phyloP scores from a whole-genome alignment of 108 stramenopile genomes.

The Conticribra guillardii region DNA sequence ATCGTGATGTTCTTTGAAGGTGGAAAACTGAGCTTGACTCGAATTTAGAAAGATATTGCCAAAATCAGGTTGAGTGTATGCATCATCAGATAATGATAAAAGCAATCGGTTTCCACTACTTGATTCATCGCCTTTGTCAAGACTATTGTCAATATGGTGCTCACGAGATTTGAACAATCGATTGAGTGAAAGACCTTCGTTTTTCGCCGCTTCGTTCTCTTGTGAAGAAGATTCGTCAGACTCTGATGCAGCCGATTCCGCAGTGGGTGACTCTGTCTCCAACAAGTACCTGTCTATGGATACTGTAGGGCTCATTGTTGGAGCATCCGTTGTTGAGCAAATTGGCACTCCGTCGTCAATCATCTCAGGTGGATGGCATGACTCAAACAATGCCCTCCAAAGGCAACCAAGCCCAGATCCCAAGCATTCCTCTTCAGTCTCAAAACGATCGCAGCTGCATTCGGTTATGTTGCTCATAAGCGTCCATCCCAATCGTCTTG shows the following conservation, averaged over 20 bases:
- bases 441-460: conserved; percentile 42
- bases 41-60: neutral
- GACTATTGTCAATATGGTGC: neutral
- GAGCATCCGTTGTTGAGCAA: conserved; percentile 39
- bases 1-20: neutral
- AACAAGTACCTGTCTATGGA: conserved; percentile 17
- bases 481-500: conserved; percentile 34
- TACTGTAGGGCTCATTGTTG: conserved; percentile 48
- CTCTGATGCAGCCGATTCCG: neutral
- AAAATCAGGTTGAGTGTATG: neutral
- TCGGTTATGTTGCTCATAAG: conserved; percentile 34
- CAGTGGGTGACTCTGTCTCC: conserved; percentile 46
- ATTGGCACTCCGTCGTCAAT: conserved; percentile 53
- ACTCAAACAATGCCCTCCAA: conserved; percentile 49
- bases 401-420: conserved; percentile 39
- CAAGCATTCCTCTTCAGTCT: conserved; percentile 38
- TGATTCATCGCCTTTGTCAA: neutral
- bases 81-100: conserved; percentile 11
- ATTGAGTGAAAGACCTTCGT: neutral
- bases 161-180: conserved; percentile 4
- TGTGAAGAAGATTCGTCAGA: neutral
- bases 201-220: neutral
- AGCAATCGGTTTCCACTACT: conserved; percentile 12
- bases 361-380: conserved; percentile 52
- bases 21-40: too few relatives aligned